phyloP scores from a whole-genome alignment of 805 yeast genomes.

The Zygosaccharomyces gambellarensis region DNA sequence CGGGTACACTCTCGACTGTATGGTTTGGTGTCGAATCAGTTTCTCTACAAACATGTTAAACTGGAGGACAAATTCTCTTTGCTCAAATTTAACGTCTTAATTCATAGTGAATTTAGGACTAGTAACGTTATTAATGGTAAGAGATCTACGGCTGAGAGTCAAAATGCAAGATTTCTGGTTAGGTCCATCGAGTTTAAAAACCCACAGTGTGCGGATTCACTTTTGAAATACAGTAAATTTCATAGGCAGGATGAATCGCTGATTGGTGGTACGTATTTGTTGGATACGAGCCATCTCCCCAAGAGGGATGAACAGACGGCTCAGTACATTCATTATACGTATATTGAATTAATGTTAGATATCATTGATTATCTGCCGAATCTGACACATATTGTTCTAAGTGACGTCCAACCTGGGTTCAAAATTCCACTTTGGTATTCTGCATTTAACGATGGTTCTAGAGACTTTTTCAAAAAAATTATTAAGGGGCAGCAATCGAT shows the following conservation, averaged over 20 bases:
- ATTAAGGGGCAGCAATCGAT: slow-evolving; percentile 33
- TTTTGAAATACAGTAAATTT: slow-evolving; percentile 31
- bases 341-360: slow-evolving; percentile 37
- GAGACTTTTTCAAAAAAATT: slow-evolving; percentile 32
- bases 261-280: slow-evolving; percentile 28
- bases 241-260: slow-evolving; percentile 17
- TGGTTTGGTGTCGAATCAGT: slow-evolving; percentile 21
- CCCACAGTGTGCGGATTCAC: slow-evolving; percentile 34
- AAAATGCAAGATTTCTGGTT: slow-evolving; percentile 28
- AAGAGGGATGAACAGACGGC: slow-evolving; percentile 4
- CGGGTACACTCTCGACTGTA: slow-evolving; percentile 25
- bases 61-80: slow-evolving; percentile 26
- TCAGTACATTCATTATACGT: slow-evolving; percentile 28
- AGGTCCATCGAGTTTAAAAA: slow-evolving; percentile 27
- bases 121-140: slow-evolving; percentile 11
- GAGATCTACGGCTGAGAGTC: slow-evolving; percentile 8
- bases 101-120: slow-evolving; percentile 31
- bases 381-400: slow-evolving; percentile 38
- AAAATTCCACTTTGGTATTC: slow-evolving; percentile 45
- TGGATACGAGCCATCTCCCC: slow-evolving; percentile 6
- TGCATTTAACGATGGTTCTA: slow-evolving; percentile 32
- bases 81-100: slow-evolving; percentile 28
- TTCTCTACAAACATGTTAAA: slow-evolving; percentile 27
- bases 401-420: slow-evolving; percentile 49
- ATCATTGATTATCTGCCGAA: slow-evolving; percentile 47